phyloP scores from a whole-genome alignment of 331 rosid genomes.

The Telfairia occidentalis region DNA sequence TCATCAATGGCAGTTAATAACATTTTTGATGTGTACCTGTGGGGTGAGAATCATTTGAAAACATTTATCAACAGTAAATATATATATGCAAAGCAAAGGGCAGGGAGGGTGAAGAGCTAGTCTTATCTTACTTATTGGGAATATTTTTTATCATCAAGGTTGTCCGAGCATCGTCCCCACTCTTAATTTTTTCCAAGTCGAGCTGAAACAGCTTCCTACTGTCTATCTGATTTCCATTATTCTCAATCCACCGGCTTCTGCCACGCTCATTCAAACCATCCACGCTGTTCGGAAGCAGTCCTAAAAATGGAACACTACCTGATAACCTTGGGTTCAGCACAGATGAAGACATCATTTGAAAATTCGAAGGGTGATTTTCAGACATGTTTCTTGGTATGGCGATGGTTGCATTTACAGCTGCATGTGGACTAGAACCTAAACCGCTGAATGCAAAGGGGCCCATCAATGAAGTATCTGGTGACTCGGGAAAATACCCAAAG shows the following conservation, averaged over 20 bases:
- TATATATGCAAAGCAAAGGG: conserved; percentile 12
- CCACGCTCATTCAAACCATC: conserved; percentile 55
- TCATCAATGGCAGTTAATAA: conserved; percentile 87
- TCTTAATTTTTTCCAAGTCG: conserved; percentile 65
- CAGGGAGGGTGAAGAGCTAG: neutral
- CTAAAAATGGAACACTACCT: conserved; percentile 55
- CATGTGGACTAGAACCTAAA: conserved; percentile 33
- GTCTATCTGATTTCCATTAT: conserved; percentile 46
- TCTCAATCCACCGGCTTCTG: conserved; percentile 59
- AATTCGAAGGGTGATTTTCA: conserved; percentile 56
- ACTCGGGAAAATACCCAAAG: conserved; percentile 57
- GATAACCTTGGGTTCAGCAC: conserved; percentile 50
- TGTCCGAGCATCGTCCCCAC: conserved; percentile 76
- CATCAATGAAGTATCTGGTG: conserved; percentile 61
- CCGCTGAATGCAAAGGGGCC: conserved; percentile 33
- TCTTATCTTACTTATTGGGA: conserved; percentile 64
- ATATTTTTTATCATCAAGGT: conserved; percentile 92
- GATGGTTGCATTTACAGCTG: conserved; percentile 33
- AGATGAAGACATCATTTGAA: conserved; percentile 61
- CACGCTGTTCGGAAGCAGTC: conserved; percentile 24
- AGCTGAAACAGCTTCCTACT: conserved; percentile 80
- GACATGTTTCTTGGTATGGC: conserved; percentile 50
- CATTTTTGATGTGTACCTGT: conserved; percentile 87
- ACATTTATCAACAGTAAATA: neutral
- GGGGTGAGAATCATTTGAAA: conserved; percentile 6